Evolutionary conservation across 2,329 filamentous ascomycete genomes (phyloP), one percentile per base, ranked within the genome.

Genomic region (Exutisphaerella laricina): DNA sequence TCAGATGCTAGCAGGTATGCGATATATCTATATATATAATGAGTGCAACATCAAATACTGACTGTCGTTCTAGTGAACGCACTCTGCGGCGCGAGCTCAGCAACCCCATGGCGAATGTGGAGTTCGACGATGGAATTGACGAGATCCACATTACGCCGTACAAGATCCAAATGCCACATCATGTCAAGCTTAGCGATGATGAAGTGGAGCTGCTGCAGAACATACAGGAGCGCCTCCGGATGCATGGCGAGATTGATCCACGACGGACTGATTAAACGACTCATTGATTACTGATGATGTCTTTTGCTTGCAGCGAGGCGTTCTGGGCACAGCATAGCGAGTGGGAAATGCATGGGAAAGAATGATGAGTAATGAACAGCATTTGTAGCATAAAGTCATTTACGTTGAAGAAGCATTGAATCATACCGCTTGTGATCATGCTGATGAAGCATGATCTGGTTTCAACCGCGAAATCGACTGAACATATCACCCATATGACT

Each of bases 131-230:
- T 9, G 48, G 44, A 2, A 17, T 46, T 4, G 49, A 47, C 9
- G 45, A 50, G 13, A 61, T 69, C 20, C 52, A 58, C 16, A 61
- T 70, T 13, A 58, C 52, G 1, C 51, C 60, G 4, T 49, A 57
- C 1, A 44, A 55, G 20, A 56, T 69, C 3, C 39, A 53, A 12
- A 31, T 70, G 14, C 68, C 68, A 20, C 53, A 59, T 16, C 54
- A 63, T 20, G 44, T 70, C 16, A 49, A 56, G 13, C 43, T 70
- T 37, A 64, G 60, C 13, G 40, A 49, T 7, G 60, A 66, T 26
- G 66, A 70, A 38, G 49, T 52, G 6, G 48, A 53, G 34, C n/a
- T 70, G 16, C 30, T 70, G 39, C 58, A 66, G 41, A 55, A 48
- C 4, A 46, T 71, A 31, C 60, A 59, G 48, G 47, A 56, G 16